A percentile compares a stretch with the other conserved stretches of the same genome.
Evolutionary conservation across 352 stramenopile species (phyloP).

Genomic region (Phytophthora brassicae): DNA sequence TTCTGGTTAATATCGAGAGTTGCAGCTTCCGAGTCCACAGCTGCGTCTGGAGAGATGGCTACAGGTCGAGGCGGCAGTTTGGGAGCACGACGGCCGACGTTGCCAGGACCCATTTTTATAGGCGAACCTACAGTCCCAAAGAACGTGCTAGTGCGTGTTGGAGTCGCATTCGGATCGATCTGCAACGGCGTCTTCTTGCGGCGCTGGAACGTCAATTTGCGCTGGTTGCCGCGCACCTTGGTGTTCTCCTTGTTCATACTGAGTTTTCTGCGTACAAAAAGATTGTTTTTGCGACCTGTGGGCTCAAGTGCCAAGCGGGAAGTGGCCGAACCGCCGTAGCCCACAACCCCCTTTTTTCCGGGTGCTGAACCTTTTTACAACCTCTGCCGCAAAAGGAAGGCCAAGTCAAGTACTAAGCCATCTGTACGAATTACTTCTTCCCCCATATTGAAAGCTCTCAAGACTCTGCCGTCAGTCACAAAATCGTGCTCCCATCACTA

Average conservation of each 20-base stretch:
- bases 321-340: constrained; percentile 18
- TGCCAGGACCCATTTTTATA: constrained; percentile 58
- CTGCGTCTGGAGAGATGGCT: constrained; percentile 4
- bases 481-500: too few species aligned
- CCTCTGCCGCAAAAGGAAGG: constrained; percentile 27
- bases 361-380: constrained; percentile 12
- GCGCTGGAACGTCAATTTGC: constrained; percentile 56
- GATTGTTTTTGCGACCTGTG: too few species aligned
- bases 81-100: constrained; percentile 14
- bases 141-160: constrained; percentile 54
- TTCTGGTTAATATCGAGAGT: constrained; percentile 67
- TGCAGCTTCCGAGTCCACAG: constrained; percentile 51
- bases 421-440: too few species aligned
- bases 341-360: constrained; percentile 12
- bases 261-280: too few species aligned
- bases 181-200: constrained; percentile 43
- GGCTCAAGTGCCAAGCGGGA: constrained; percentile 19
- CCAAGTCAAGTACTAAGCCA: too few species aligned
- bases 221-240: constrained; percentile 47
- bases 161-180: constrained; percentile 36
- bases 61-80: constrained; percentile 17
- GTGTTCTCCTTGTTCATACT: constrained; percentile 63
- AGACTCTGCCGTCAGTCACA: too few species aligned
- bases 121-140: constrained; percentile 73
- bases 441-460: too few species aligned